Percentiles rank a stretch among this genome's conserved stretches.
These are phyloP conservation scores for Trichosphaerium sp. DNA, from an alignment of 78 protist species.

Conservation along the genomic window DNA sequence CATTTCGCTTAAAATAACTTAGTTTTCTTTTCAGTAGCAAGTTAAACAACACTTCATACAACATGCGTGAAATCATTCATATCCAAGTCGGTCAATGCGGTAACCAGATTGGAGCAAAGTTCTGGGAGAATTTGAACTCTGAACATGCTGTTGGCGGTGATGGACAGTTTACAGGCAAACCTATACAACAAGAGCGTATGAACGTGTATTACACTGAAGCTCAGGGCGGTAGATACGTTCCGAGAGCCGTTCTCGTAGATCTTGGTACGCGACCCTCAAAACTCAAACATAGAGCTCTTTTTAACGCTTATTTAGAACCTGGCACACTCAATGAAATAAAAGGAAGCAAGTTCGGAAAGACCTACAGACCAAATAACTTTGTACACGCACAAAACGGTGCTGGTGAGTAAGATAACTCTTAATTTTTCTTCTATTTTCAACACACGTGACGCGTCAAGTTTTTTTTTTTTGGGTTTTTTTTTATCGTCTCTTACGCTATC, in stretches of 20 bases:
- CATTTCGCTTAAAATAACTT: too few species aligned
- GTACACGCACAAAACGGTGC: slow-evolving; percentile 69
- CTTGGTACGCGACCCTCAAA: slow-evolving; percentile 74
- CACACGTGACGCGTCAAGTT: too few species aligned
- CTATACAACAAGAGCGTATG: slow-evolving; percentile 95
- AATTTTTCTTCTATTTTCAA: too few species aligned
- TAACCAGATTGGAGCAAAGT: slow-evolving; percentile 90
- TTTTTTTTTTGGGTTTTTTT: too few species aligned
- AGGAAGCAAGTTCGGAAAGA: slow-evolving; percentile 79
- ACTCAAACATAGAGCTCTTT: too few species aligned
- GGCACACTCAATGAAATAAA: slow-evolving; percentile 92
- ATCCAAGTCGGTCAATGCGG: slow-evolving; percentile 97
- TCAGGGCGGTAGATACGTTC: slow-evolving; percentile 85
- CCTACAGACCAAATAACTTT: slow-evolving; percentile 93
- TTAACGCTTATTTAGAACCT: slow-evolving; percentile 82
- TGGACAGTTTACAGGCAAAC: too few species aligned
- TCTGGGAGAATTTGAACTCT: too few species aligned
- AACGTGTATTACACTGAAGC: slow-evolving; percentile 96
- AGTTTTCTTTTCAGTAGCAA: too few species aligned
- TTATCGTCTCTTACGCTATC: too few species aligned
- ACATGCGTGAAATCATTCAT: slow-evolving; percentile 92
- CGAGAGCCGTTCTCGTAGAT: slow-evolving; percentile 96
- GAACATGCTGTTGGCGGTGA: too few species aligned
- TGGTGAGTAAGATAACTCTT: too few species aligned
- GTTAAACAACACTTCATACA: too few species aligned